These are phyloP conservation scores for Alternaria sp. DNA, from an alignment of 2,329 filamentous ascomycete species.

Conservation along the genomic window DNA sequence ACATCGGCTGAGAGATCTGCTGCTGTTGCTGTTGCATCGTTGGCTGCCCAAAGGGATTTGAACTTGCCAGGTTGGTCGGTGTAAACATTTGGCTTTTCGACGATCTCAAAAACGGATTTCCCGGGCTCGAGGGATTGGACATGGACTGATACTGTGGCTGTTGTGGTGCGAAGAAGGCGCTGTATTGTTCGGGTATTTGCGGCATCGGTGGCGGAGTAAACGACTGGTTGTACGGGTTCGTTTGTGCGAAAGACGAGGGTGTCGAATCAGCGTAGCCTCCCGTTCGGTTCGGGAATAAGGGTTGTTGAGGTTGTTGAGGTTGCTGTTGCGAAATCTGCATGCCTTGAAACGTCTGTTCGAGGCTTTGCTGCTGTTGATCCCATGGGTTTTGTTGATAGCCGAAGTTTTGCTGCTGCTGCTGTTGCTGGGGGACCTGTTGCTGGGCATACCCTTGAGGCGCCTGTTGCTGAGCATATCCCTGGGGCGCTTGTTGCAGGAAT, in stretches of 20 bases:
- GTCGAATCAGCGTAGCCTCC: conserved; percentile 62
- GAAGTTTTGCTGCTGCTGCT: conserved; percentile 17
- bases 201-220: conserved; percentile 52
- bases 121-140: conserved; percentile 46
- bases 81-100: conserved; percentile 53
- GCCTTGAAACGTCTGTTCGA: conserved; percentile 76
- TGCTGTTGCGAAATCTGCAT: conserved; percentile 65
- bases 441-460: conserved; percentile 3
- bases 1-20: conserved; percentile 30
- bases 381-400: conserved; percentile 23
- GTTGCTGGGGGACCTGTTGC: conserved; percentile 5
- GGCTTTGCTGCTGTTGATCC: conserved; percentile 43
- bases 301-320: conserved; percentile 43
- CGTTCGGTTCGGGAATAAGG: conserved; percentile 77
- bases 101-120: conserved; percentile 55
- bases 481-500: conserved; percentile 61
- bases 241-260: conserved; percentile 43
- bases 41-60: conserved; percentile 50
- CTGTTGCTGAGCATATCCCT: conserved; percentile 36
- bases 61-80: conserved; percentile 29
- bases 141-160: conserved; percentile 48
- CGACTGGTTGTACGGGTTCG: conserved; percentile 51
- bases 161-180: conserved; percentile 39
- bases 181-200: conserved; percentile 49
- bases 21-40: conserved; percentile 28